A percentile compares a stretch with the other conserved stretches of the same genome.
These are phyloP conservation scores for Xylaria hypoxylon DNA, from an alignment of 2,329 filamentous ascomycete genomes.

Conservation along the genomic window DNA sequence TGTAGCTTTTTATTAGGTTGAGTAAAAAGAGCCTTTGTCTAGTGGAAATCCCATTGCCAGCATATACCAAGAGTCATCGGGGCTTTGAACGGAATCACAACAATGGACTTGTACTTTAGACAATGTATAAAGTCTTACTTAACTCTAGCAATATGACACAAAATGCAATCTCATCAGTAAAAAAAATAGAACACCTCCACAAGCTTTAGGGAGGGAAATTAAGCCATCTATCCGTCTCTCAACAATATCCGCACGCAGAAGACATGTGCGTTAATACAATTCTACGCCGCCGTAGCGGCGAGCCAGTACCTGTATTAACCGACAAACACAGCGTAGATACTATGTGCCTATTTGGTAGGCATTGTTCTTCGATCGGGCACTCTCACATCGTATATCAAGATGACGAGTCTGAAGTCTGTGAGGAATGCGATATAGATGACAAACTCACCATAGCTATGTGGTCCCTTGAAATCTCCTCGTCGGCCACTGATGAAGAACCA, in stretches of 20 bases:
- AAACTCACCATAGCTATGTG: background rate
- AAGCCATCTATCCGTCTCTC: background rate
- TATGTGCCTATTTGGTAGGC: conserved; percentile 11
- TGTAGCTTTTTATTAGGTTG: background rate
- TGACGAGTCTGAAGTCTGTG: background rate
- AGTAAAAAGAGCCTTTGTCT: background rate
- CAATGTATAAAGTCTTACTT: background rate
- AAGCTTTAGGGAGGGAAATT: background rate
- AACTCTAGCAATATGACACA: background rate
- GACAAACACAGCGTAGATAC: background rate
- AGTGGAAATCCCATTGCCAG: background rate
- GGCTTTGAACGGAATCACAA: background rate
- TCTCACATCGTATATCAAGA: conserved; percentile 4
- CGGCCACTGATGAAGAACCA: background rate
- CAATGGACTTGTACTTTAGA: background rate
- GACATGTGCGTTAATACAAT: conserved; percentile 19
- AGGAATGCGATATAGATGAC: background rate
- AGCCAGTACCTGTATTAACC: background rate
- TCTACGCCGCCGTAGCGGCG: background rate
- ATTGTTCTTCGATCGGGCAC: conserved; percentile 1
- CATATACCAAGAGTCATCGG: background rate
- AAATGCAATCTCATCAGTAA: no score
- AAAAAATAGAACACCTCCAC: no score
- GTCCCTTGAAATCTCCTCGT: background rate
- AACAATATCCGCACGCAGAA: background rate